Evolutionary conservation across 2,329 filamentous ascomycete species (phyloP), one percentile per base, ranked within the genome.

Genomic region (Penicillium sp.): DNA sequence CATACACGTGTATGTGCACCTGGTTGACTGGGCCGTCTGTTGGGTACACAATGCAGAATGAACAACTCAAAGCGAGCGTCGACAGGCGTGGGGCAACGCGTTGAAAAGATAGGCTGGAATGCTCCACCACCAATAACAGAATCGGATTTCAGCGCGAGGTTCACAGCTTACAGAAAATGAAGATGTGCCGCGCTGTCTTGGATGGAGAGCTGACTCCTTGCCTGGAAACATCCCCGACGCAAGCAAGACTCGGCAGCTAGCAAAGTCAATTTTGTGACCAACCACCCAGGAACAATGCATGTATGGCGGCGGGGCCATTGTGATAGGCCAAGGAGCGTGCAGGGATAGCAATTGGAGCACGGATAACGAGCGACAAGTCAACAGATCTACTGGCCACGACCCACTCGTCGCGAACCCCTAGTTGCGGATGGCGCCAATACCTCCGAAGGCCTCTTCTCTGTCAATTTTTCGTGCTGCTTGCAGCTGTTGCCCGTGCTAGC

Each of bases 251-350:
- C 48, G 45, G 44, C 39, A 47, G 31, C 31, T n/a, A 42, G 19
- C 29, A 56, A 57, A 57, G 37, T 55, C 50, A 59, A 58, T 58
- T 56, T 52, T 31, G 42, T 51, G 51, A 51, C 61, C 57, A 49
- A 31, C 34, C 46, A 42, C 51, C 37, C 49, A 59, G 58, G 48
- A 61, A 61, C 56, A 58, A 59, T 60, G 52, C 56, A 51, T 16
- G 48, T 26, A 52, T 39, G 46, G 51, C 42, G 50, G 52, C 7
- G 48, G 44, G 44, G 50, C 28, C 18, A 29, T 53, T 55, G 28
- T 59, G 58, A 59, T 59, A 55, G 56, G 53, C 47, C 55, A 52
- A 31, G 21, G 24, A 44, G 43, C 39, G 26, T 57, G 48, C 51
- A 55, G 47, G 14, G n/a, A 42, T 29, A 56, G 40, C 24, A 11